Base-by-base conservation (phyloP, 768 basidiomycete genomes). In the Leccinum broughii region DNA sequence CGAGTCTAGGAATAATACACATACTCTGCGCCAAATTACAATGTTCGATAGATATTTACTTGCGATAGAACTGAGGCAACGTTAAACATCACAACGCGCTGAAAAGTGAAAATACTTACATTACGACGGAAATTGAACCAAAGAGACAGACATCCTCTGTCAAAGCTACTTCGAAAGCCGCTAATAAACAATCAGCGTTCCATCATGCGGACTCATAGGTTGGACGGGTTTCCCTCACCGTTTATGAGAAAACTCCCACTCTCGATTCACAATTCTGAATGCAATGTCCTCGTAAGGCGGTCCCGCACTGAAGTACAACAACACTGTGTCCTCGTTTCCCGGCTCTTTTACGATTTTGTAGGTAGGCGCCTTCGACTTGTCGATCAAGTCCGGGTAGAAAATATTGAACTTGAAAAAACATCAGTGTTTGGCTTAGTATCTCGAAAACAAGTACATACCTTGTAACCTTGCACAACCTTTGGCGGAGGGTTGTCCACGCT, bases 221-320 rank as follows among this genome's bases (percentile, higher is more conserved):
- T 41, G 13, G 53, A 50, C 10, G 17, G 3, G 55, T 61, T 24
- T 24, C 32, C 61, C 77, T 56, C 72, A 92, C 93, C 93, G 85
- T 80, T 96, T 97, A 70, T 98, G 95, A 41, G 93, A 95, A 75
- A 92, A 96, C 68, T 98, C 97, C 97, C 97, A 99, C 74, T 97
- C 95, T 56, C 93, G 84, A 68, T 97, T 93, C 60, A 99, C 96
- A 62, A 99, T 96, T 61, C 93, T 84, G 80, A 99, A 99, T 8
- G 97, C 97, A 62, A 98, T 95, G 65, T 98, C 97, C 76, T 99
- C 96, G 71, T 99, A 99, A 0, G 96, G 96, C 55, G 96, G 95
- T 8, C 97, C 97, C 32, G 97, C 93, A 64, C 86, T 93, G 78
- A 99, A 99, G 68, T 95, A 87, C 32, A 99, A 76, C 22, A 97